Evolutionary conservation across 192 early-diverging fungal species (phyloP).

Genomic region (Geosiphon pyriformis): DNA sequence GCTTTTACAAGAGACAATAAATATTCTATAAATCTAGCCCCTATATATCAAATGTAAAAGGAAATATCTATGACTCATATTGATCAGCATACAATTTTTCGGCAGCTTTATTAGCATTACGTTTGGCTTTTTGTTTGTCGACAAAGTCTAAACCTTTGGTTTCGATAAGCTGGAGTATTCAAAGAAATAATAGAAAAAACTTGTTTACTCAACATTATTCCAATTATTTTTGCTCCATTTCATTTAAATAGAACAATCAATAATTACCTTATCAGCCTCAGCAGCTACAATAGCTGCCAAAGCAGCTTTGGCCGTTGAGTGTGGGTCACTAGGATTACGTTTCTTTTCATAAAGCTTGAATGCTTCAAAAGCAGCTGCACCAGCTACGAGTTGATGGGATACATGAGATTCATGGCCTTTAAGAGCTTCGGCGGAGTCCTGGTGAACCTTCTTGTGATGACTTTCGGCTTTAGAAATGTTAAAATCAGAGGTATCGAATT

Average conservation of each 20-base stretch:
- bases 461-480: background rate
- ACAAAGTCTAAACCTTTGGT: constrained; percentile 46
- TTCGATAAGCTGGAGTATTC: constrained; percentile 28
- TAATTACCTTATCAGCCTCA: constrained; percentile 34
- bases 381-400: constrained; percentile 28
- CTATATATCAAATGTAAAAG: no score
- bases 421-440: background rate
- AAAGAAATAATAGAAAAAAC: background rate
- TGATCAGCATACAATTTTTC: constrained; percentile 34
- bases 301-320: constrained; percentile 36
- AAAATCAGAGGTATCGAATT: no score
- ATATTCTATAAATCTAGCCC: no score
- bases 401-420: constrained; percentile 23
- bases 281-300: constrained; percentile 40
- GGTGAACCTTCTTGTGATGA: background rate
- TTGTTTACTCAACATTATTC: background rate
- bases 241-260: no score
- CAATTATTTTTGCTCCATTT: no score
- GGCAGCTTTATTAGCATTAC: constrained; percentile 39
- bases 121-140: constrained; percentile 44
- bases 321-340: constrained; percentile 27
- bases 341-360: constrained; percentile 32
- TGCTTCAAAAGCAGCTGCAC: constrained; percentile 43
- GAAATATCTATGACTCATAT: no score
- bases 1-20: no score